These are phyloP conservation scores for Orbilia oligospora DNA, from an alignment of 2,329 filamentous ascomycete genomes.

Conservation along the genomic window DNA sequence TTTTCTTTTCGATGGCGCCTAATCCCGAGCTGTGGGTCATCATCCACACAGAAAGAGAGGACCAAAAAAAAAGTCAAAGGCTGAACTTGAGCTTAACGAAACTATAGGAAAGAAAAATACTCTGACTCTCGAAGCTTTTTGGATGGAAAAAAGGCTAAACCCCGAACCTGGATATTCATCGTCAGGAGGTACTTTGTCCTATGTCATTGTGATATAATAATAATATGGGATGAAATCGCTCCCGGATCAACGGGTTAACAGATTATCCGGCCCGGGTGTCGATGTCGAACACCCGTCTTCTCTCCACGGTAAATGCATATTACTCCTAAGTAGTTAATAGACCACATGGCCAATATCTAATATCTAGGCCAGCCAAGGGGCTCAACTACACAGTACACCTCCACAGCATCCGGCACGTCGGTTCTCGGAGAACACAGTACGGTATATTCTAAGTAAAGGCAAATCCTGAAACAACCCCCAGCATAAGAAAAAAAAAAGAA, in stretches of 20 bases:
- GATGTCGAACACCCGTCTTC: not conserved
- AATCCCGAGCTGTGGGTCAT: constrained; percentile 28
- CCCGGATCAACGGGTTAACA: constrained; percentile 10
- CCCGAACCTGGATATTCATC: not conserved
- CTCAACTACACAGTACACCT: not conserved
- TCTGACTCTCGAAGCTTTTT: constrained; percentile 2
- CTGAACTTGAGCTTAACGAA: constrained; percentile 34
- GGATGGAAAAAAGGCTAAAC: constrained; percentile 19
- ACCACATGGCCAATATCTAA: constrained; percentile 20
- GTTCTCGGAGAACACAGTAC: constrained; percentile 21
- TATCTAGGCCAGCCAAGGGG: not conserved
- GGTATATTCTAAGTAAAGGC: constrained; percentile 3
- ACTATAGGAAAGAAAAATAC: too few species aligned
- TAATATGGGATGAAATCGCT: constrained; percentile 23
- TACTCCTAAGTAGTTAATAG: too few species aligned
- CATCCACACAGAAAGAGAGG: not conserved
- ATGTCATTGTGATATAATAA: constrained; percentile 20
- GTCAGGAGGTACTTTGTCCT: too few species aligned
- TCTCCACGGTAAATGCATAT: constrained; percentile 1
- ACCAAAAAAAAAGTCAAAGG: not conserved
- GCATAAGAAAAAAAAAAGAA: constrained; percentile 5
- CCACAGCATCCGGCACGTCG: constrained; percentile 12
- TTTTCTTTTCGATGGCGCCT: constrained; percentile 42
- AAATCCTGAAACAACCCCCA: constrained; percentile 22
- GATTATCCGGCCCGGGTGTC: constrained; percentile 18